These are phyloP conservation scores for Rhizophora apiculata DNA, from an alignment of 345 rosid genomes.

Conservation along the genomic window DNA sequence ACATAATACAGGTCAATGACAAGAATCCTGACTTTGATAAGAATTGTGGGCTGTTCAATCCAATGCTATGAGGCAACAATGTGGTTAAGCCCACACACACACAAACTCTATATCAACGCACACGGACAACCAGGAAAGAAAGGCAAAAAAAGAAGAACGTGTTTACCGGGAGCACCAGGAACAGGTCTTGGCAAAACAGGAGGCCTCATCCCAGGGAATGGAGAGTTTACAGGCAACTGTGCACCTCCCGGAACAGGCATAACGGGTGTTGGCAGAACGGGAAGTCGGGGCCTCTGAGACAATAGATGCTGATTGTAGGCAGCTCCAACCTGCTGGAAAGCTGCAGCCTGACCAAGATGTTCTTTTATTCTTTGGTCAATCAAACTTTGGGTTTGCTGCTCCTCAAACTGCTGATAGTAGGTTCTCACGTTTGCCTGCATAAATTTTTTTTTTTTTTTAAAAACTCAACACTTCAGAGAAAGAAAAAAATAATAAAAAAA, in stretches of 20 bases:
- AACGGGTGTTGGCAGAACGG: slow-evolving; percentile 61
- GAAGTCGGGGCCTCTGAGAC: slow-evolving; percentile 77
- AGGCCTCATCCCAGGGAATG: slow-evolving; percentile 72
- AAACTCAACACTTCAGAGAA: not conserved
- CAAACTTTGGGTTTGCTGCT: slow-evolving; percentile 93
- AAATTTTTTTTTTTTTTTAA: no score
- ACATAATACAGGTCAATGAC: no score
- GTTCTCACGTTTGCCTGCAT: slow-evolving; percentile 78
- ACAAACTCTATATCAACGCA: no score
- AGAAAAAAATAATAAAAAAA: not conserved
- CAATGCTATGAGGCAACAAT: no score
- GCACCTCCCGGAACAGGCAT: slow-evolving; percentile 45
- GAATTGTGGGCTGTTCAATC: no score
- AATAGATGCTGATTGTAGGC: slow-evolving; percentile 83
- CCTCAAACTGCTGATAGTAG: slow-evolving; percentile 97
- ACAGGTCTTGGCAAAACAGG: slow-evolving; percentile 82
- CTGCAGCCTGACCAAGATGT: slow-evolving; percentile 88
- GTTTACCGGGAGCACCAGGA: slow-evolving; percentile 53
- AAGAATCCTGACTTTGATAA: no score
- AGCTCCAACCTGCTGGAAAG: slow-evolving; percentile 84
- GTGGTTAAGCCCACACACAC: no score
- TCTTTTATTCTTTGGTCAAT: slow-evolving; percentile 96
- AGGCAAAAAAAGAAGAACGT: not conserved
- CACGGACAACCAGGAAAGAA: not conserved
- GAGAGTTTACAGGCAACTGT: slow-evolving; percentile 39